Evolutionary conservation across 2,329 filamentous ascomycete genomes (phyloP), one percentile per base, ranked within the genome.

Genomic region (Botryotinia globosa): DNA sequence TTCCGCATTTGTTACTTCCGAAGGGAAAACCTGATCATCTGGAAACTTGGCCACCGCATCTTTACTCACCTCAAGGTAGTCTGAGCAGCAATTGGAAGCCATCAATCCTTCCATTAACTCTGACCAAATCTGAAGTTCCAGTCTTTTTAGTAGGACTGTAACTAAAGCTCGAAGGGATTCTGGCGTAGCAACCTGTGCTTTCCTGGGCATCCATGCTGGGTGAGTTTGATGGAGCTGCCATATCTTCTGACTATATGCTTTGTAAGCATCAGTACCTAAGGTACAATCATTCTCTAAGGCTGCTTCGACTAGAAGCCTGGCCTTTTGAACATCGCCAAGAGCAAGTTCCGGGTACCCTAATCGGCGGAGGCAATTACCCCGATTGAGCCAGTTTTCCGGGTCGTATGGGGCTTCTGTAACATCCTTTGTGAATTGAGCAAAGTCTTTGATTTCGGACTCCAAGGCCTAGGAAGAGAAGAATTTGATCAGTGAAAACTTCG

Each of bases 261-360:
- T 72, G 62, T 76, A 71, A 62, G 80, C 74, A 73, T 79, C 75
- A n/a, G 78, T 65, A 29, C 78, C 79, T 34, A 78, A 74, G 12
- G 71, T 69, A 2, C 76, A 73, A n/a, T 70, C 39, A 48, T 72
- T 67, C 29, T n/a, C 22, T 16, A 78, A 62, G 12, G 72, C 73
- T 25, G 79, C 78, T 65, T 80, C 77, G 45, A 79, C 75, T 16
- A 81, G 72, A n/a, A 81, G 75, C 39, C 75, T 75, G 0, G 80
- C 79, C 76, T 79, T 80, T 61, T 80, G 81, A 0, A 76, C 75
- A 58, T 81, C 80, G 4, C 80, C 80, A 1, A 78, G 77, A 16
- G 77, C 78, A 20, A 81, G 75, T 69, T 81, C 80, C 1, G 80
- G 80, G 69, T 76, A 81, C 20, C 77, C 79, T 1, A 80, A 73